These are phyloP conservation scores for Dipteronia dyeriana DNA, from an alignment of 345 rosid species.

Conservation along the genomic window DNA sequence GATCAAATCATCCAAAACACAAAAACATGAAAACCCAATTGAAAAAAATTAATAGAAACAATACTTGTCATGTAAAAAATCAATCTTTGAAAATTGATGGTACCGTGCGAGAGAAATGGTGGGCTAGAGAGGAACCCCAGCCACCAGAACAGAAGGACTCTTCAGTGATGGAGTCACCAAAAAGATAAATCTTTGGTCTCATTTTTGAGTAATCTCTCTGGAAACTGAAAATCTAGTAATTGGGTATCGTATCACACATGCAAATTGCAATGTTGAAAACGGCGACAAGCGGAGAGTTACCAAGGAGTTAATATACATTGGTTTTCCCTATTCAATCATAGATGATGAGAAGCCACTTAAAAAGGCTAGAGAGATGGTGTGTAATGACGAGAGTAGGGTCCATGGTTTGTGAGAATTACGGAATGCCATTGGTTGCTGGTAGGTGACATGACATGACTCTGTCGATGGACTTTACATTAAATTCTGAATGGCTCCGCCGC, in stretches of 20 bases:
- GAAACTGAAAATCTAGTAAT: neutral
- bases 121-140: constrained; percentile 85
- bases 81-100: neutral
- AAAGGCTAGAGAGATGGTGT: neutral
- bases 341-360: neutral
- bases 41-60: neutral
- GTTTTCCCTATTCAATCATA: neutral
- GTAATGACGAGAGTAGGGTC: neutral
- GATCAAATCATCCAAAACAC: neutral
- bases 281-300: neutral
- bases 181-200: constrained; percentile 76
- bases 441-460: neutral
- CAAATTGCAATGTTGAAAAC: neutral
- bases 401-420: neutral
- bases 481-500: neutral
- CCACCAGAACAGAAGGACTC: constrained; percentile 64
- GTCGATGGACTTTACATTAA: constrained; percentile 8
- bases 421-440: neutral
- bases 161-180: constrained; percentile 95
- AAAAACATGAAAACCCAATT: neutral
- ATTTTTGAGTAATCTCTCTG: constrained; percentile 22
- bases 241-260: neutral
- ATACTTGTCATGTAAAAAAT: neutral
- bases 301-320: too few species aligned
- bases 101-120: constrained; percentile 84